Conservation (phyloP, 768 basidiomycete species). For the Coprinellus aureogranulatus region DNA sequence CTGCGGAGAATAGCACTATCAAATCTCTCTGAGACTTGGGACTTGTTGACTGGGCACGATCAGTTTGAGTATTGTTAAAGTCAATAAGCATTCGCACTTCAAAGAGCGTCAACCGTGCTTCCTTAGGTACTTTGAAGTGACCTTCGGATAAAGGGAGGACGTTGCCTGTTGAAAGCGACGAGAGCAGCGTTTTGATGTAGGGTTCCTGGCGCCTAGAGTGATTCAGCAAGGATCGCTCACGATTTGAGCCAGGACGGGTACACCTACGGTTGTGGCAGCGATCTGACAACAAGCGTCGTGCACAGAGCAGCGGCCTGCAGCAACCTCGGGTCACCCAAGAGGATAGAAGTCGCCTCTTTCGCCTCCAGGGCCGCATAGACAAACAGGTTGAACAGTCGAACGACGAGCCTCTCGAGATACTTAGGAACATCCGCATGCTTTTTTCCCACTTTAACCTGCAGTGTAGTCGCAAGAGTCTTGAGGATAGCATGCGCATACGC, state of each 20-base stretch:
- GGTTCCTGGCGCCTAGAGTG: slow-evolving; percentile 59
- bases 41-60: slow-evolving; percentile 40
- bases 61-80: slow-evolving; percentile 4
- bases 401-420: slow-evolving; percentile 75
- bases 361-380: slow-evolving; percentile 39
- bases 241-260: neutral
- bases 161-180: slow-evolving; percentile 56
- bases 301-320: slow-evolving; percentile 64
- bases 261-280: slow-evolving; percentile 64
- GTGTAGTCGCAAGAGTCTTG: slow-evolving; percentile 59
- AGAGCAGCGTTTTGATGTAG: slow-evolving; percentile 50
- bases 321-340: slow-evolving; percentile 48
- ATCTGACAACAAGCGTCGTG: slow-evolving; percentile 64
- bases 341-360: slow-evolving; percentile 21
- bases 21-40: slow-evolving; percentile 58
- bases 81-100: slow-evolving; percentile 10
- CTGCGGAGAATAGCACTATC: neutral
- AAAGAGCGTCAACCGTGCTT: slow-evolving; percentile 13
- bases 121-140: slow-evolving; percentile 45
- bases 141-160: slow-evolving; percentile 54
- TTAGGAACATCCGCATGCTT: slow-evolving; percentile 74
- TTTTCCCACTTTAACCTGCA: slow-evolving; percentile 44
- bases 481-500: slow-evolving; percentile 88
- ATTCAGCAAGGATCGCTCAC: slow-evolving; percentile 5
- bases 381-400: slow-evolving; percentile 65